Conservation (phyloP, 106 monocot species). For the Agapanthus africanus region DNA sequence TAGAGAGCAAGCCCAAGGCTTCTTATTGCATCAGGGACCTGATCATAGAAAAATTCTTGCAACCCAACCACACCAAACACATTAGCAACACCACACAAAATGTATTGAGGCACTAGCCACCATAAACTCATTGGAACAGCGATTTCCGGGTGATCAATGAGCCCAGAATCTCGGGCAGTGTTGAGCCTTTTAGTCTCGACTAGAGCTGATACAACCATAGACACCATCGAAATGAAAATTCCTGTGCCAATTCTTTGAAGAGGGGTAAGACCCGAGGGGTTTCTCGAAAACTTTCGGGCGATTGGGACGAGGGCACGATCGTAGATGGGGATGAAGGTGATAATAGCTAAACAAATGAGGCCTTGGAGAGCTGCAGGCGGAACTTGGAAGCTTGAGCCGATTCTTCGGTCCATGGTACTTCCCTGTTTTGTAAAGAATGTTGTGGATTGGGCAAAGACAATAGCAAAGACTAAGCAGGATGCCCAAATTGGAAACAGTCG, state of each 20-base stretch:
- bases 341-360: conserved; percentile 24
- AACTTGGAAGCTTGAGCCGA: conserved; percentile 17
- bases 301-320: conserved; percentile 37
- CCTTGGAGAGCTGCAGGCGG: conserved; percentile 45
- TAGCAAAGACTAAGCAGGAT: conserved; percentile 38
- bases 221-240: conserved; percentile 6
- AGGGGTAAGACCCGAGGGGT: conserved; percentile 22
- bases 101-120: conserved; percentile 32
- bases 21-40: conserved; percentile 25
- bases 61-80: conserved; percentile 29
- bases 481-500: conserved; percentile 38
- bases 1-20: conserved; percentile 34
- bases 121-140: conserved; percentile 18
- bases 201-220: conserved; percentile 19
- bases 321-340: conserved; percentile 38
- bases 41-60: conserved; percentile 40
- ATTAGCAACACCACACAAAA: conserved; percentile 20
- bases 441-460: conserved; percentile 25
- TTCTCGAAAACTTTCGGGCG: conserved; percentile 18
- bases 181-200: conserved; percentile 29
- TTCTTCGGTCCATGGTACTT: conserved; percentile 34
- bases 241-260: conserved; percentile 28
- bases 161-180: conserved; percentile 18
- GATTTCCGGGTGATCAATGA: conserved; percentile 14
- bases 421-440: conserved; percentile 56